phyloP scores from a whole-genome alignment of 2,329 filamentous ascomycete species.

The Drechslerella stenobrocha region DNA sequence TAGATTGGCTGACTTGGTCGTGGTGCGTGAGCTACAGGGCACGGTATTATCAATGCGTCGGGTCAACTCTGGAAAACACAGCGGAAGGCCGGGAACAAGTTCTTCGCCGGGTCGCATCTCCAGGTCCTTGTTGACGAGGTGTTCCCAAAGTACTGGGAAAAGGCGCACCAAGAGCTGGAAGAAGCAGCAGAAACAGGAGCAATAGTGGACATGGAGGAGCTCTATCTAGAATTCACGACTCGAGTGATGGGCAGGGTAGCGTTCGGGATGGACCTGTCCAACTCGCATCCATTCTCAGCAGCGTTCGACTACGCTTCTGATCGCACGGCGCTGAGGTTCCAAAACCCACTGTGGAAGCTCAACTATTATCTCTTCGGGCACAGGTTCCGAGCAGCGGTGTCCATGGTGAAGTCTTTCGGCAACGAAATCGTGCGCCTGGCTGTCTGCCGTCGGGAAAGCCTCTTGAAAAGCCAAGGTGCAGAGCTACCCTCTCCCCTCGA shows the following conservation, averaged over 20 bases:
- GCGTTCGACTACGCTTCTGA: conserved; percentile 68
- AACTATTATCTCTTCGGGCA: conserved; percentile 63
- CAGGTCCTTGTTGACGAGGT: conserved; percentile 63
- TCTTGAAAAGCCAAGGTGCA: conserved; percentile 41
- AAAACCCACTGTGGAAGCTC: conserved; percentile 67
- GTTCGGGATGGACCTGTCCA: conserved; percentile 70
- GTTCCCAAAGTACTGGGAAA: conserved; percentile 62
- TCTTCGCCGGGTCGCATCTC: conserved; percentile 64
- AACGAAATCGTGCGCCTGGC: conserved; percentile 63
- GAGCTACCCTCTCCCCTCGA: conserved; percentile 2
- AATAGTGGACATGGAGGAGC: conserved; percentile 63
- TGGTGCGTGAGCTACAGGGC: conserved; percentile 55
- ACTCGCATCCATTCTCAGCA: conserved; percentile 64
- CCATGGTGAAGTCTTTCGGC: conserved; percentile 63
- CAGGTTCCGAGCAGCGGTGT: conserved; percentile 60
- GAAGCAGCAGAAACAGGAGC: conserved; percentile 51
- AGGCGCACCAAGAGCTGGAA: conserved; percentile 57
- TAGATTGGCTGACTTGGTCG: background rate
- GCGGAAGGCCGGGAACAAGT: conserved; percentile 64
- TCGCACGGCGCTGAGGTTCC: conserved; percentile 65
- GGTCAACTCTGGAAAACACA: conserved; percentile 67
- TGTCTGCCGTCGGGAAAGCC: conserved; percentile 56
- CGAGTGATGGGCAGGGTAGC: conserved; percentile 70
- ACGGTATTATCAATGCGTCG: conserved; percentile 70
- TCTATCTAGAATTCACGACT: conserved; percentile 68